Conservation (phyloP, 129 eudicot species). For the Centaurea solstitialis region DNA sequence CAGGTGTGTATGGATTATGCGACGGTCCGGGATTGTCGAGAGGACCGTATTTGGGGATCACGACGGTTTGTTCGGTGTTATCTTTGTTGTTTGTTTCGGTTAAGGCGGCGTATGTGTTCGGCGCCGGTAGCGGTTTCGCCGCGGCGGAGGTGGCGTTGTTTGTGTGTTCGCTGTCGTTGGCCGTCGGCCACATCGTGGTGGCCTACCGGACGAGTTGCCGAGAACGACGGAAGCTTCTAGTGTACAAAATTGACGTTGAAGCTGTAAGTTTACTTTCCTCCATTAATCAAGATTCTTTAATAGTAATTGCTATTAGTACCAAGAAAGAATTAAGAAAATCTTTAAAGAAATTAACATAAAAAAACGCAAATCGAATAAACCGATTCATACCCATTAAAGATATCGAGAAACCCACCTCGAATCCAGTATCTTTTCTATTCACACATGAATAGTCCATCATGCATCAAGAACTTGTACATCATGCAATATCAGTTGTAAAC, state of each 20-base stretch:
- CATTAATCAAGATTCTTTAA: neutral
- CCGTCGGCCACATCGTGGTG: slow-evolving; percentile 73
- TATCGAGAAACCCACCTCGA: slow-evolving; percentile 16
- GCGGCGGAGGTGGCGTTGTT: slow-evolving; percentile 73
- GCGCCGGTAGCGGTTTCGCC: slow-evolving; percentile 16
- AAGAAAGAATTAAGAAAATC: neutral
- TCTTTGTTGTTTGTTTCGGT: slow-evolving; percentile 81
- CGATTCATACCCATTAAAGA: slow-evolving; percentile 16
- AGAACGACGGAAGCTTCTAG: slow-evolving; percentile 87
- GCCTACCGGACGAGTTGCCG: slow-evolving; percentile 91
- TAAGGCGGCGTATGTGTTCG: slow-evolving; percentile 81
- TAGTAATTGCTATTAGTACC: neutral
- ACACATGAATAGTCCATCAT: neutral
- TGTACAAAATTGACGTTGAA: slow-evolving; percentile 89
- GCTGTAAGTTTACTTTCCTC: slow-evolving; percentile 65
- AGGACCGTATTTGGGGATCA: slow-evolving; percentile 77
- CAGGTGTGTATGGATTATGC: slow-evolving; percentile 91
- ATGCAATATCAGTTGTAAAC: neutral
- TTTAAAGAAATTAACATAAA: neutral
- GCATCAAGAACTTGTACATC: neutral
- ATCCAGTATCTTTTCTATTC: neutral
- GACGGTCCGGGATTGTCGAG: slow-evolving; percentile 86
- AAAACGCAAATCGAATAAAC: neutral
- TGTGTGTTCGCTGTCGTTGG: slow-evolving; percentile 60
- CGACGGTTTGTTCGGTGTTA: slow-evolving; percentile 73